Evolutionary conservation across 768 basidiomycete genomes (phyloP).

Genomic region (Hemileccinum impolitum): DNA sequence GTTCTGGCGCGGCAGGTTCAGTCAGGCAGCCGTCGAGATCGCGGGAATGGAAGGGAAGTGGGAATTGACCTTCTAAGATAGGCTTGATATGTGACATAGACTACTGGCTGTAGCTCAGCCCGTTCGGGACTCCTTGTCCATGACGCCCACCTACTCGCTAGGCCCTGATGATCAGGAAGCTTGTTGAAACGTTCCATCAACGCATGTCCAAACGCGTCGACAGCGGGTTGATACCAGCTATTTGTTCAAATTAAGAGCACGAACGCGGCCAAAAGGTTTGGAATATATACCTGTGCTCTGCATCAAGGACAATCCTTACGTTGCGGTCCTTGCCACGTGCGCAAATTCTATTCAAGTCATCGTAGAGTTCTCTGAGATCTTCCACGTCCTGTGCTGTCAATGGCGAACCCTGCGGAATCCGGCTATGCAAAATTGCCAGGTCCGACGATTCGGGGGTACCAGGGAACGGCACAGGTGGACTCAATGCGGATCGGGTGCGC

Average conservation of each 20-base stretch:
- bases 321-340: slow-evolving; percentile 54
- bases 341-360: slow-evolving; percentile 64
- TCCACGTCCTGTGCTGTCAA: slow-evolving; percentile 56
- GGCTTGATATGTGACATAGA: slow-evolving; percentile 88
- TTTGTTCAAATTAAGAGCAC: slow-evolving; percentile 4
- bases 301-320: slow-evolving; percentile 76
- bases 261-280: background rate
- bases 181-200: slow-evolving; percentile 79
- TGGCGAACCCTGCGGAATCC: slow-evolving; percentile 15
- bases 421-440: slow-evolving; percentile 44
- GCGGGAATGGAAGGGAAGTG: background rate
- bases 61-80: slow-evolving; percentile 67
- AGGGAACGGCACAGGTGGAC: slow-evolving; percentile 55
- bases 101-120: slow-evolving; percentile 55
- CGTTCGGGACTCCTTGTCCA: background rate
- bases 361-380: slow-evolving; percentile 57
- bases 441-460: slow-evolving; percentile 62
- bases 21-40: background rate
- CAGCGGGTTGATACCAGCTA: slow-evolving; percentile 70
- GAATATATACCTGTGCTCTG: slow-evolving; percentile 63
- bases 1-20: slow-evolving; percentile 41
- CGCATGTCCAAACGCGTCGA: slow-evolving; percentile 74
- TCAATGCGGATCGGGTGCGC: slow-evolving; percentile 35
- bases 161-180: slow-evolving; percentile 14
- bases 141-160: slow-evolving; percentile 2